Conservation (phyloP, 2,329 filamentous ascomycete genomes). For the Microdochium bolleyi region DNA sequence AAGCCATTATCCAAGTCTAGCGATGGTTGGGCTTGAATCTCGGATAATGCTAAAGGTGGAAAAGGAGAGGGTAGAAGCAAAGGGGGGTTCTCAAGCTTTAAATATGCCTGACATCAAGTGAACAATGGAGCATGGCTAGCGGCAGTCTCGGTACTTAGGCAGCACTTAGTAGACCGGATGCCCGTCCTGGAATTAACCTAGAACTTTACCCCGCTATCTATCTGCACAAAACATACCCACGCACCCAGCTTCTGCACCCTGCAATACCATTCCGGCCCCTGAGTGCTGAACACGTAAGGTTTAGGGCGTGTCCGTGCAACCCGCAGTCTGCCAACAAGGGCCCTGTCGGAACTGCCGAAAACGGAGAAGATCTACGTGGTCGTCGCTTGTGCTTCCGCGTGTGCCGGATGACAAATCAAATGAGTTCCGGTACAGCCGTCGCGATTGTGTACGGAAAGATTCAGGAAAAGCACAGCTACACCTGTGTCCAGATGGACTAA, state of each 20-base stretch:
- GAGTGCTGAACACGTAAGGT: background rate
- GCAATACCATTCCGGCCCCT: background rate
- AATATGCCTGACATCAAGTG: no score
- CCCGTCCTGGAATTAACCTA: no score
- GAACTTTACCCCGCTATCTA: no score
- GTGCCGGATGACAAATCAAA: no score
- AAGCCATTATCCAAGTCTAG: background rate
- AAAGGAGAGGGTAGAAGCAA: no score
- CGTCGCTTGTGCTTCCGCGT: background rate
- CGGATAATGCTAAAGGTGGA: no score
- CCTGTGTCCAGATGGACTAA: no score
- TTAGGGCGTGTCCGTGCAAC: background rate
- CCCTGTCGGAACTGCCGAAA: background rate
- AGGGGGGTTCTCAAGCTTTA: no score
- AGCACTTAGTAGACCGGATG: background rate
- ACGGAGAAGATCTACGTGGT: background rate
- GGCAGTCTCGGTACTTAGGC: background rate
- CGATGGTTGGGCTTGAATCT: no score
- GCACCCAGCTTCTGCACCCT: background rate
- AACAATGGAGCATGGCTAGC: no score
- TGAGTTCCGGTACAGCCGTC: background rate
- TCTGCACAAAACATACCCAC: no score
- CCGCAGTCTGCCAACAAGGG: background rate
- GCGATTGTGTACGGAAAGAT: background rate
- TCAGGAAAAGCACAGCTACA: background rate